Conservation (phyloP, 331 rosid species). For the Quercus tomentella region DNA sequence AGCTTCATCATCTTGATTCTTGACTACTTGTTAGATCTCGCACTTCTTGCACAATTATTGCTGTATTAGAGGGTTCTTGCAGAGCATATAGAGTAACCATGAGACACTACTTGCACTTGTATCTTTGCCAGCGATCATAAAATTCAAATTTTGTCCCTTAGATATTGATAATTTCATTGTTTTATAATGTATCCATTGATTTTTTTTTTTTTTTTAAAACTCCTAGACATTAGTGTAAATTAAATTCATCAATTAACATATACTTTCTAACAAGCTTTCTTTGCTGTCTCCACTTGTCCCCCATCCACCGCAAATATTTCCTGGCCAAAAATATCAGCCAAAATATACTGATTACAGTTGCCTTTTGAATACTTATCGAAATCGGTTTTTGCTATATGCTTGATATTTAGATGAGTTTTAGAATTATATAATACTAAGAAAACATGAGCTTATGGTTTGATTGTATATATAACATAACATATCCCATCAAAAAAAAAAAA, state of each 20-base stretch:
- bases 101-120: conserved; percentile 67
- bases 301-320: conserved; percentile 61
- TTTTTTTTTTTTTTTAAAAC: no score
- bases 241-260: no score
- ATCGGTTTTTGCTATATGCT: conserved; percentile 30
- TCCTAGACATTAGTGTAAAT: no score
- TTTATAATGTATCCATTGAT: no score
- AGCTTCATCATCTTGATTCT: conserved; percentile 10
- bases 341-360: background rate
- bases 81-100: conserved; percentile 75
- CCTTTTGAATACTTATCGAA: conserved; percentile 35
- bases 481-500: no score
- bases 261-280: conserved; percentile 52
- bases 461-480: no score
- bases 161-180: conserved; percentile 35
- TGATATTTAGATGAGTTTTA: conserved; percentile 18
- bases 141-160: conserved; percentile 70
- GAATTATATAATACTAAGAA: no score
- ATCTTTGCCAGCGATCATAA: conserved; percentile 80
- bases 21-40: conserved; percentile 32
- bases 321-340: conserved; percentile 47
- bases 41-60: conserved; percentile 58
- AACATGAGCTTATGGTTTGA: no score
- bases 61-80: conserved; percentile 25
- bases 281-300: conserved; percentile 64